Evolutionary conservation across 2,329 filamentous ascomycete species (phyloP).

Genomic region (Neonectria neomacrospora): DNA sequence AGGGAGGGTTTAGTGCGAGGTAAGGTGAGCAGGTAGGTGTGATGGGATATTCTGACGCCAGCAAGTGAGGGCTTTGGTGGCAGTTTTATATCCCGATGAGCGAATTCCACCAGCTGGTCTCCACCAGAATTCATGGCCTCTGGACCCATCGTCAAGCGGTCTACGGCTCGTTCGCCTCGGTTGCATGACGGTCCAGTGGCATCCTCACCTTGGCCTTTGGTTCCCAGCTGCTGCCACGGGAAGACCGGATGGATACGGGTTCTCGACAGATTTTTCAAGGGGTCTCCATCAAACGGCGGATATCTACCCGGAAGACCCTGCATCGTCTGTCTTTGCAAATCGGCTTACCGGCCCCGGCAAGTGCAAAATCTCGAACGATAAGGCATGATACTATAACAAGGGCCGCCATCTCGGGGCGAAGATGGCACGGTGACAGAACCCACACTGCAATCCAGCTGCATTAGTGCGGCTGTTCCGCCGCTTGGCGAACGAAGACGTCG

Average conservation of each 20-base stretch:
- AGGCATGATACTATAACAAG: background rate
- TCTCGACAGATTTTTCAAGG: background rate
- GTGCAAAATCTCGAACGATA: background rate
- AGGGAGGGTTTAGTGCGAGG: background rate
- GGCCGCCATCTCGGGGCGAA: constrained; percentile 1
- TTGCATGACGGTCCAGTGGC: background rate
- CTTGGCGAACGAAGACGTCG: constrained; percentile 2
- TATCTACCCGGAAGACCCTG: background rate
- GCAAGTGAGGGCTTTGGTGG: background rate
- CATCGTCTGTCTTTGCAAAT: background rate
- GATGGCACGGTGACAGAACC: constrained; percentile 8
- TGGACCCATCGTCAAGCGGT: background rate
- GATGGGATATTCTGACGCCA: background rate
- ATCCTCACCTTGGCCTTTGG: background rate
- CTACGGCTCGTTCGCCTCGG: background rate
- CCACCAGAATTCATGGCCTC: constrained; percentile 36
- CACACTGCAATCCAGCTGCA: constrained; percentile 40
- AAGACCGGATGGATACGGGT: background rate
- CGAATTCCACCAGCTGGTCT: constrained; percentile 17
- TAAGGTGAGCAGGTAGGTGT: background rate
- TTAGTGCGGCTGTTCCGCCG: constrained; percentile 32
- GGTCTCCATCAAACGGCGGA: background rate
- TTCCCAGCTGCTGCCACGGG: background rate
- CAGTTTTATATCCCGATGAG: constrained; percentile 2
- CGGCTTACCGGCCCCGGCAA: background rate